phyloP scores from a whole-genome alignment of 2,329 filamentous ascomycete species.

The Aureobasidium mangrovei region DNA sequence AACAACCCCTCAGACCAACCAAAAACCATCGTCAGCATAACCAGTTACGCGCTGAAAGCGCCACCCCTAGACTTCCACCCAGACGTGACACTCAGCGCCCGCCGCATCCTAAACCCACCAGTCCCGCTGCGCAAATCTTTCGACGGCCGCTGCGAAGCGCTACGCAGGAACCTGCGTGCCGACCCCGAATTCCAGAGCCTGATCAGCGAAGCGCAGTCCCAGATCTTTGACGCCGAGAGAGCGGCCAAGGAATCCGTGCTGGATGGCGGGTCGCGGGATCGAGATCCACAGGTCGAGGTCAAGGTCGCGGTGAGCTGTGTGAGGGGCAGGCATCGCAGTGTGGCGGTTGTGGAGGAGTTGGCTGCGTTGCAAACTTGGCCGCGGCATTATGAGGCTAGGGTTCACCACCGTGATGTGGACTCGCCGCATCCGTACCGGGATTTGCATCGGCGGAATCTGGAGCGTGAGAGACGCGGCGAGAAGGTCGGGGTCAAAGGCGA shows the following conservation, averaged over 20 bases:
- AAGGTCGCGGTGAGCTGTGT: slow-evolving; percentile 3
- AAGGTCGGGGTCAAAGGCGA: not conserved
- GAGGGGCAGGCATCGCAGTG: not conserved
- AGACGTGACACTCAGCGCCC: not conserved
- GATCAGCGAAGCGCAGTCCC: not conserved
- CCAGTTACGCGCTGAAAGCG: not conserved
- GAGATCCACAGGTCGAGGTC: not conserved
- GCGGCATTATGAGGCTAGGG: not conserved
- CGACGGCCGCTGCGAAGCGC: slow-evolving; percentile 1
- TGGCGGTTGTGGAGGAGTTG: not conserved
- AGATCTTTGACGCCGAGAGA: not conserved
- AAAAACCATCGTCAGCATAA: not conserved
- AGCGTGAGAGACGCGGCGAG: not conserved
- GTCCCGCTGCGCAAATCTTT: not conserved
- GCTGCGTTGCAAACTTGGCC: not conserved
- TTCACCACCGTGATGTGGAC: slow-evolving; percentile 1
- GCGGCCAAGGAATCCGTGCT: not conserved
- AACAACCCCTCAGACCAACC: not conserved
- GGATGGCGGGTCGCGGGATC: not conserved
- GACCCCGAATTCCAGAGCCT: slow-evolving; percentile 2
- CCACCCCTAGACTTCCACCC: not conserved
- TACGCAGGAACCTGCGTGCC: not conserved
- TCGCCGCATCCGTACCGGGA: not conserved
- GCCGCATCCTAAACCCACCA: not conserved
- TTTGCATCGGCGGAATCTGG: not conserved